Evolutionary conservation across 225 moss, liverwort and hornwort species (phyloP).

Genomic region (Pleurozium schreberi): DNA sequence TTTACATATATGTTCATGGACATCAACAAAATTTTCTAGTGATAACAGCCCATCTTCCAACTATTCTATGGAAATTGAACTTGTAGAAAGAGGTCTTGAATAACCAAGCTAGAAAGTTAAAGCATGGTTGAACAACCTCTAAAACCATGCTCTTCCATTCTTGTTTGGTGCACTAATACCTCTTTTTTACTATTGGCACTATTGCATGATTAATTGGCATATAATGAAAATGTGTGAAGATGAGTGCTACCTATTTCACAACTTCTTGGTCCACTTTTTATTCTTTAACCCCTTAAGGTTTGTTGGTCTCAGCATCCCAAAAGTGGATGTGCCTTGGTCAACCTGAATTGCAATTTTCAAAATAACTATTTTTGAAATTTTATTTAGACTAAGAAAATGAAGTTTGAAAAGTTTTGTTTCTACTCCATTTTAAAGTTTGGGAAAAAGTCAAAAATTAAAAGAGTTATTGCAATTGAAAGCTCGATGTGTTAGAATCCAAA

Average conservation of each 20-base stretch:
- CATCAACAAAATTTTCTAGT: neutral
- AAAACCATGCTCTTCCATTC: neutral
- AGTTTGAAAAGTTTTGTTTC: too few species aligned
- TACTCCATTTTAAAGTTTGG: too few species aligned
- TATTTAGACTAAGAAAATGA: too few species aligned
- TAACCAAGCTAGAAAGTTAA: fast-evolving
- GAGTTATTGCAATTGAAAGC: too few species aligned
- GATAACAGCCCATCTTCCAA: neutral
- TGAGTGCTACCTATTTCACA: neutral
- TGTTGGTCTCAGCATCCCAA: too few species aligned
- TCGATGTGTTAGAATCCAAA: too few species aligned
- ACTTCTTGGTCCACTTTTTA: neutral
- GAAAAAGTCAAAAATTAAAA: too few species aligned
- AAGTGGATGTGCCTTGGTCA: too few species aligned
- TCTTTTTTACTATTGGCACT: neutral
- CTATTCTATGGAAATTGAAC: neutral
- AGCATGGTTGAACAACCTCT: neutral
- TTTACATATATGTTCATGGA: neutral
- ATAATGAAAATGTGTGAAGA: neutral
- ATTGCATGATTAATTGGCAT: neutral
- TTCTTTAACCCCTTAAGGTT: too few species aligned
- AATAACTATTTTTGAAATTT: too few species aligned
- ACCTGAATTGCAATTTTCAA: too few species aligned
- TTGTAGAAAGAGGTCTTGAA: neutral
- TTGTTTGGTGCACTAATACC: neutral